Evolutionary conservation across 192 early-diverging fungal genomes (phyloP), one percentile per base, ranked within the genome.

Genomic region (Podila epicladia): DNA sequence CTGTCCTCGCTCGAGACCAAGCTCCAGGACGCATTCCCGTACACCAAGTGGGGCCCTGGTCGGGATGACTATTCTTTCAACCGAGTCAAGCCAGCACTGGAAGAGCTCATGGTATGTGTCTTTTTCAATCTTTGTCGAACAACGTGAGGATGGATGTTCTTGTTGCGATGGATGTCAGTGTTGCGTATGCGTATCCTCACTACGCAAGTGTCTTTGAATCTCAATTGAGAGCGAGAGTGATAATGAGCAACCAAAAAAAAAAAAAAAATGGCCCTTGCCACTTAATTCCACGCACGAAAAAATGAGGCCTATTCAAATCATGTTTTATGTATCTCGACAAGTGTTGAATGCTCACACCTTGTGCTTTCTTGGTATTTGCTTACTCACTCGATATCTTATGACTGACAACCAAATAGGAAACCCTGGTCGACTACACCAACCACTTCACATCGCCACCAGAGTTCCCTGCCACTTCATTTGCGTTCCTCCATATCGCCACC

Each of bases 41-140:
- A 97, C 87, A 93, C 89, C 65, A 91, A 93, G 72, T 87, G 87
- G 53, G 97, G 96, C 19, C 89, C 90, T 24, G 72, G 82, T 1
- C 84, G 87, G 31, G 96, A 97, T 82, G 94, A 95, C 82, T 99
- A 99, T 83, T 90, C 95, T 8, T 97, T 91, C 84, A 92, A 94
- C 78, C 88, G 97, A 65, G 95, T 97, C 53, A 87, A 90, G 69
- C 90, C 92, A 51, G 84, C 86, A 9, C 80, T 98, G 26, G 82
- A 87, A 4, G 95, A 97, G 65, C 85, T 97, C 24, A 79, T 85
- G 26, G 90, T 88, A 84, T 55, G 77, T 65, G 5, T 0, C 26
- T 20, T 45, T 13, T 53, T 37, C 20, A 22, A 3, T 53, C 19
- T 57, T 19, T 55, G 24, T 49, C 49, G n/a, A 19, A 26, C 4